phyloP scores from a whole-genome alignment of 2,329 filamentous ascomycete genomes.

The Colletotrichum chrysophilum region DNA sequence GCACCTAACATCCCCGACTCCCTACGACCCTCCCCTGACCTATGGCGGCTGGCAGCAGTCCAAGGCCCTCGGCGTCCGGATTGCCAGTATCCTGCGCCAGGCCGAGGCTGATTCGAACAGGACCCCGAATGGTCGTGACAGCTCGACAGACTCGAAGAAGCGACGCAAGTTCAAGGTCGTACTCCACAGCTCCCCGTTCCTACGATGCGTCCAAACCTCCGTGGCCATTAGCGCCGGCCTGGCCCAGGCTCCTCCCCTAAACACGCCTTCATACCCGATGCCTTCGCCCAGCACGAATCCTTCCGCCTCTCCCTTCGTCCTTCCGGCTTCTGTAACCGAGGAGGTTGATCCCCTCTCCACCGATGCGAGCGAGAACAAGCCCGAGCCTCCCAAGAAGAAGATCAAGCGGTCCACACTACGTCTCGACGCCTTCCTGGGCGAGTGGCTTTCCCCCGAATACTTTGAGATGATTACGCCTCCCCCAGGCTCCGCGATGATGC shows the following conservation, averaged over 20 bases:
- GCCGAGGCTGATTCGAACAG: conserved; percentile 48
- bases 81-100: conserved; percentile 72
- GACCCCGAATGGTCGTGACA: conserved; percentile 23
- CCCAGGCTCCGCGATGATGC: conserved; percentile 84
- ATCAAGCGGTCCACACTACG: conserved; percentile 70
- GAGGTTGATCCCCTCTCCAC: conserved; percentile 5
- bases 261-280: conserved; percentile 34
- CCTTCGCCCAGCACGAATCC: conserved; percentile 29
- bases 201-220: conserved; percentile 91
- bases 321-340: conserved; percentile 5
- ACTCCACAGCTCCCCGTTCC: conserved; percentile 91
- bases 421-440: conserved; percentile 90
- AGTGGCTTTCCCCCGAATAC: conserved; percentile 94
- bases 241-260: conserved; percentile 59
- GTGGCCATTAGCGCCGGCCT: conserved; percentile 88
- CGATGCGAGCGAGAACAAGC: conserved; percentile 13
- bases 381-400: conserved; percentile 17
- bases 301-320: conserved; percentile 11
- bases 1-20: conserved; percentile 90
- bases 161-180: conserved; percentile 77
- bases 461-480: conserved; percentile 92
- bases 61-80: conserved; percentile 80
- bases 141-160: conserved; percentile 34
- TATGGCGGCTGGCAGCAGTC: conserved; percentile 94
- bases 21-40: conserved; percentile 93